Base-by-base conservation (phyloP, 208 protist genomes). In the Spongospora subterranea region DNA sequence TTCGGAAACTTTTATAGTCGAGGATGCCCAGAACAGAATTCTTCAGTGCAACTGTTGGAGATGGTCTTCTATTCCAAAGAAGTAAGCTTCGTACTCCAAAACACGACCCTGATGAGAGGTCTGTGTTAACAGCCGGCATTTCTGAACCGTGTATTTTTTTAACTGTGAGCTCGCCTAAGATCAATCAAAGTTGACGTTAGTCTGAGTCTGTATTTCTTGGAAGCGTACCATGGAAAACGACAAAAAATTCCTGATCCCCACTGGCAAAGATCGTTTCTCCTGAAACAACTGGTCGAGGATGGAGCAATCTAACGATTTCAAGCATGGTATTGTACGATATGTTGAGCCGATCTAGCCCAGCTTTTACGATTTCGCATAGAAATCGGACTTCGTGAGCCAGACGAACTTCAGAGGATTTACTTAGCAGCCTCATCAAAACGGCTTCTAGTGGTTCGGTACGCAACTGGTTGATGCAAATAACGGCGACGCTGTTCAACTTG, bases 21-120 rank as follows among this genome's bases (percentile, higher is more conserved):
- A 82, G 71, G 71, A 82, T n/a, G 71, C 71, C 71, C 11, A 82
- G 6, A 20, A 82, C n/a, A 13, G 71, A 45, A 20, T 82, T 6
- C 6, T n/a, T 6, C 6, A 6, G 71, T 20, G 35, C 71, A n/a
- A 82, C 11, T n/a, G 35, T 20, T 20, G 71, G 35, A 43, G n/a
- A 40, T 35, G 35, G 71, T 40, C 71, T 6, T 17, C 71, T 6
- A n/a, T 43, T n/a, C 40, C 35, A 35, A 35, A 82, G 71, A 6
- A 82, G 6, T n/a, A 82, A n/a, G 71, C 13, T 45, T 6, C 6
- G 6, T n/a, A 40, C 71, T 35, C 71, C 71, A n/a, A 82, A 82
- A 20, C 17, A 20, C 35, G n/a, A 6, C 71, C 71, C 71, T 6
- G 71, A 35, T 35, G 40, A 35, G 6, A 82, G 35, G 13, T 82